Base-by-base conservation (phyloP, 371 early-diverging fungal species). In the Thermomucor indicae-seudaticae region DNA sequence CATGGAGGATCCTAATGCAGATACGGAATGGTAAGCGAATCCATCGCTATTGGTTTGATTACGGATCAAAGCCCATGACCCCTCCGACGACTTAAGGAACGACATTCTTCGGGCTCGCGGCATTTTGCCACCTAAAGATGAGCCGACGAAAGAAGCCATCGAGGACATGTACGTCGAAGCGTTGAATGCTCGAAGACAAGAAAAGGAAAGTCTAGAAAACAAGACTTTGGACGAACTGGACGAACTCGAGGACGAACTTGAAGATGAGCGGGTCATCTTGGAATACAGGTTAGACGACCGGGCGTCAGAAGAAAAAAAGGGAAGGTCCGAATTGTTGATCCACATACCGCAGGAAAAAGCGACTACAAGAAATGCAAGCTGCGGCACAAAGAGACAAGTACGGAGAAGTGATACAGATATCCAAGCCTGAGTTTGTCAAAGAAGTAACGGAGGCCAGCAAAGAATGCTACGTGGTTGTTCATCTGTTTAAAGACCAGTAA, bases 361-460 rank as follows among this genome's bases (percentile, higher is more conserved):
- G 94, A 4, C 58, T 93, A 71, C 77, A 80, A 46, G 90, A 92
- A 58, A 82, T 95, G 74, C 70, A 84, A 49, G 74, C 80, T 42
- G 60, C 41, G 42, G 71, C 83, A 16, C 61, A 67, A 23, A 70
- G 76, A 41, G 86, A 85, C 48, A 83, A 79, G 42, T 95, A 78
- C 64, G 97, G 97, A 23, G 78, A 88, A 31, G 71, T 95, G 3
- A 62, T 56, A 3, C 89, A 92, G 47, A 95, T 97, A 35, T 91
- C 92, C 16, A 89, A 95, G 65, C 90, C 96, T 2, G 96, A 97
- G 57, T 97, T 91, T 67, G 70, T 86, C 38, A 69, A 66, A 42
- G 90, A 94, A 64, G 96, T 97, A 6, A 90, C 94, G 0, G 93
- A 93, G 19, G 93, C 94, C 6, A 89, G 89, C 73, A 85, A 87